Evolutionary conservation across 2,329 filamentous ascomycete genomes (phyloP).

Genomic region (Rugonectria rugulosa): DNA sequence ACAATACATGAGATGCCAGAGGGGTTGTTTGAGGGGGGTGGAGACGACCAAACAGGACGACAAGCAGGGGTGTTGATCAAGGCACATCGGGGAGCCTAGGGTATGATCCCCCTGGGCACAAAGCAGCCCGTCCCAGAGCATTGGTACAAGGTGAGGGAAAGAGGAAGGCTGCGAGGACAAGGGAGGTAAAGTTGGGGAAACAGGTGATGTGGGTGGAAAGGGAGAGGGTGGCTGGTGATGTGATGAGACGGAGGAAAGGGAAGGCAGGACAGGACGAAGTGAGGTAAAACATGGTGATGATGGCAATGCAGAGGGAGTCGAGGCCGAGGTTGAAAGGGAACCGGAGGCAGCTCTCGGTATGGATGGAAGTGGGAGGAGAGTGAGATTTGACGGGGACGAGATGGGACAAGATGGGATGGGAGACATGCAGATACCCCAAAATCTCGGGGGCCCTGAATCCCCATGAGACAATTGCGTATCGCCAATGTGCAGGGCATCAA

Average conservation of each 20-base stretch:
- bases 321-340: neutral
- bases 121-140: conserved; percentile 24
- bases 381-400: neutral
- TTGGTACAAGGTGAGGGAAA: conserved; percentile 24
- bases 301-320: neutral
- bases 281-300: neutral
- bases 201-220: conserved; percentile 2
- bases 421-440: neutral
- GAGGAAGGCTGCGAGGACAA: conserved; percentile 12
- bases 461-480: too few relatives aligned
- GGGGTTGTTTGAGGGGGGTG: conserved; percentile 4
- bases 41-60: neutral
- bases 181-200: conserved; percentile 19
- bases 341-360: neutral
- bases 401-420: neutral
- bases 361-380: conserved; percentile 2
- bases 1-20: too few relatives aligned
- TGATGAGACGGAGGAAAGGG: neutral
- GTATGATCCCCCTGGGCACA: conserved; percentile 5
- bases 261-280: neutral
- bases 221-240: neutral
- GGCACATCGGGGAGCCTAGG: conserved; percentile 18
- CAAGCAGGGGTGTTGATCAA: neutral
- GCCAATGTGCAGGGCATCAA: too few relatives aligned
- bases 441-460: too few relatives aligned